These are phyloP conservation scores for Sanghuangporus sanghuang DNA, from an alignment of 1,284 basidiomycete species.

Conservation along the genomic window DNA sequence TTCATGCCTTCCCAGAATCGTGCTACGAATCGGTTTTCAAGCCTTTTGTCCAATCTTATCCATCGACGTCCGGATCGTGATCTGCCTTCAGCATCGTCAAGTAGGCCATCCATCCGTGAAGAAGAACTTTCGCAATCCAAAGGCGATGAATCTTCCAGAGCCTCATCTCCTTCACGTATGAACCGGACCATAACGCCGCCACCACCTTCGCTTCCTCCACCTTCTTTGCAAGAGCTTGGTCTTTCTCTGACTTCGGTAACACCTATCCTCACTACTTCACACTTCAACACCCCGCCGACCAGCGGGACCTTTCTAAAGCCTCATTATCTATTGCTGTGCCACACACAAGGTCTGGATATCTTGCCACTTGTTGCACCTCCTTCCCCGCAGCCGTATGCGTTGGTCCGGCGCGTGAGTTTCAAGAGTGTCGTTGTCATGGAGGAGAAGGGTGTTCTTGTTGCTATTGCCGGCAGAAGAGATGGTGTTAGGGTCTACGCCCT, in stretches of 20 bases:
- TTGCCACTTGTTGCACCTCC: slow-evolving; percentile 69
- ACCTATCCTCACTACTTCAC: slow-evolving; percentile 60
- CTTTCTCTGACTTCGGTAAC: slow-evolving; percentile 64
- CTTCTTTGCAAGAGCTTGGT: slow-evolving; percentile 69
- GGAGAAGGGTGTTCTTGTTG: slow-evolving; percentile 77
- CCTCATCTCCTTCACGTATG: slow-evolving; percentile 43
- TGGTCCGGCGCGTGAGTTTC: slow-evolving; percentile 73
- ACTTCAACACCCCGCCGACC: slow-evolving; percentile 68
- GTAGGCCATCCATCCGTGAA: slow-evolving; percentile 20
- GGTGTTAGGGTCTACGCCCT: slow-evolving; percentile 81
- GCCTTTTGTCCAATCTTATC: slow-evolving; percentile 75
- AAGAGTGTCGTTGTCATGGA: slow-evolving; percentile 86
- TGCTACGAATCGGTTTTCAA: slow-evolving; percentile 67
- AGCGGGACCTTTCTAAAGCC: slow-evolving; percentile 74
- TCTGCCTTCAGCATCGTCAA: slow-evolving; percentile 26
- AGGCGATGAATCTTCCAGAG: slow-evolving; percentile 25
- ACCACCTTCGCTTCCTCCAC: slow-evolving; percentile 63
- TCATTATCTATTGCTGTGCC: slow-evolving; percentile 76
- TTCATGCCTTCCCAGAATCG: slow-evolving; percentile 37
- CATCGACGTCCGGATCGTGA: slow-evolving; percentile 52
- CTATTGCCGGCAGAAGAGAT: slow-evolving; percentile 76
- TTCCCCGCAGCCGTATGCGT: slow-evolving; percentile 66
- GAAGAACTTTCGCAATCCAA: slow-evolving; percentile 21
- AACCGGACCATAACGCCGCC: slow-evolving; percentile 60
- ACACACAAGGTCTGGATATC: slow-evolving; percentile 77